Conservation (phyloP, 192 early-diverging fungal genomes). For the Coemansia sp. region DNA sequence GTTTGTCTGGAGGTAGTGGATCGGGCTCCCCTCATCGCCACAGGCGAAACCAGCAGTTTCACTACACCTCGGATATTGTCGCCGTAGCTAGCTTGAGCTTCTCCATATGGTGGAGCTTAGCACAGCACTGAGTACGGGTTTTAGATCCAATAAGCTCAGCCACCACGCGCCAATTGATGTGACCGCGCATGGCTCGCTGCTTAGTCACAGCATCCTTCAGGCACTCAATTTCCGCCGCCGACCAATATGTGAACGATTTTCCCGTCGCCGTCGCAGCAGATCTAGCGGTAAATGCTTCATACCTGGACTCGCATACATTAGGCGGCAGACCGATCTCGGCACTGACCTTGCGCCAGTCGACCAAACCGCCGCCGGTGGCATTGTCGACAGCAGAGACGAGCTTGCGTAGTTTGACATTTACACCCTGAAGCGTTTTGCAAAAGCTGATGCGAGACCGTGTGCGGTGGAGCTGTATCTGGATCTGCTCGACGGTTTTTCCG, state of each 20-base stretch:
- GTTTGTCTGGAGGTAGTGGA: neutral
- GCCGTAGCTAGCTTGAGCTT: neutral
- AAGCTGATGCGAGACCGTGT: neutral
- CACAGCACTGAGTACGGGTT: neutral
- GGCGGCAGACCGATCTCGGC: slow-evolving; percentile 1
- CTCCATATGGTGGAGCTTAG: neutral
- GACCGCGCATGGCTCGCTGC: neutral
- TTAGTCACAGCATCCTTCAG: neutral
- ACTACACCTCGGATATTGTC: neutral
- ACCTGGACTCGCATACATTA: neutral
- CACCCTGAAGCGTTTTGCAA: neutral
- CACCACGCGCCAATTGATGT: slow-evolving; percentile 1
- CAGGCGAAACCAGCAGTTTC: neutral
- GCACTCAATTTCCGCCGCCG: neutral
- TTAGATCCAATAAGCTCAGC: neutral
- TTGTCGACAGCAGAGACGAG: neutral
- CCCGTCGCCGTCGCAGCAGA: neutral
- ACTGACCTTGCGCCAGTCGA: slow-evolving; percentile 6
- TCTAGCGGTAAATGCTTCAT: neutral
- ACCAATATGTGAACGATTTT: neutral
- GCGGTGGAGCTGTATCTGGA: neutral
- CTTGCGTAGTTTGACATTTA: neutral
- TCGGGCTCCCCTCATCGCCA: neutral
- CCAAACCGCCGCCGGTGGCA: neutral
- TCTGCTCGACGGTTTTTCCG: neutral